These are phyloP conservation scores for Alternaria sp. DNA, from an alignment of 2,329 filamentous ascomycete species.

Conservation along the genomic window DNA sequence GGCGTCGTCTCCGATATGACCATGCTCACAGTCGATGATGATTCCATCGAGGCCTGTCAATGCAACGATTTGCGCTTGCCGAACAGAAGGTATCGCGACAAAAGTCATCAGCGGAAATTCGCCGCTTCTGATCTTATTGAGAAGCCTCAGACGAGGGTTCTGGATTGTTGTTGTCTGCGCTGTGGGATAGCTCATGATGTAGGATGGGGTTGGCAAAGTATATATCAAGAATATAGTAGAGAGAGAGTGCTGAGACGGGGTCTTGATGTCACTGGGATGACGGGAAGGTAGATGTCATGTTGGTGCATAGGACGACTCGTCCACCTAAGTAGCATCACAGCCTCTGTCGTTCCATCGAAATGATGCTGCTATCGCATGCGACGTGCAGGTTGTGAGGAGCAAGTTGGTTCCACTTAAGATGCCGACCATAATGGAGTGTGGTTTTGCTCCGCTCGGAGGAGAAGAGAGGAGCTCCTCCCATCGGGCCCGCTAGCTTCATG, in stretches of 20 bases:
- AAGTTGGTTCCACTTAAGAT: background rate
- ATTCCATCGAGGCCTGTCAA: constrained; percentile 72
- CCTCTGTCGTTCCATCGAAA: background rate
- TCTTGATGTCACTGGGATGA: background rate
- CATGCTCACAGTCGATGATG: constrained; percentile 67
- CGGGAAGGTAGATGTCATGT: background rate
- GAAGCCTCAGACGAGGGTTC: constrained; percentile 55
- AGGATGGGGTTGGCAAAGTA: background rate
- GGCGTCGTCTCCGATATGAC: constrained; percentile 62
- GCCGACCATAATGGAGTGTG: background rate
- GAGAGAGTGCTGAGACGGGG: background rate
- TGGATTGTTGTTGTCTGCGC: constrained; percentile 28
- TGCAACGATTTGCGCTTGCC: constrained; percentile 64
- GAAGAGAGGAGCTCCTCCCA: background rate
- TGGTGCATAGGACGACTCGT: background rate
- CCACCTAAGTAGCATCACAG: background rate
- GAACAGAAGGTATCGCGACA: constrained; percentile 58
- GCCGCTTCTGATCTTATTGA: constrained; percentile 54
- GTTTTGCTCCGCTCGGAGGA: background rate
- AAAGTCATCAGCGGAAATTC: constrained; percentile 60
- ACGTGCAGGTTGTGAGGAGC: background rate
- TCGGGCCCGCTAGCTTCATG: background rate
- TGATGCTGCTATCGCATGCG: background rate
- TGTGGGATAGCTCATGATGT: constrained; percentile 13
- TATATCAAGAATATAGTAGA: background rate